Evolutionary conservation across 2,329 filamentous ascomycete genomes (phyloP).

Genomic region (Botrytis medusae): DNA sequence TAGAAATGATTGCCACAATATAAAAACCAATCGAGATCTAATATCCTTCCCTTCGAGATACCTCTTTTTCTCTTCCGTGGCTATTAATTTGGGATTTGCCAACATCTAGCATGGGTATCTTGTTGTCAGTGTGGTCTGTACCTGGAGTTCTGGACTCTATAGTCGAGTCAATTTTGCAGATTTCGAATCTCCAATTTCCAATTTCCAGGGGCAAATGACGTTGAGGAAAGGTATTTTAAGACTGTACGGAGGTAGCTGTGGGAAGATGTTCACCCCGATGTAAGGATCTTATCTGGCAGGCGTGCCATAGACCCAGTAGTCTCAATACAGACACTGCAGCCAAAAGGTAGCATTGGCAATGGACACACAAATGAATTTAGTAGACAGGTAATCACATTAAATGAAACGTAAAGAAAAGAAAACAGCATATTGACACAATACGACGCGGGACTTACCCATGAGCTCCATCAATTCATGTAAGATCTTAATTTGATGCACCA

Average conservation of each 20-base stretch:
- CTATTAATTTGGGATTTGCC: not conserved
- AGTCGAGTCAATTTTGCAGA: not conserved
- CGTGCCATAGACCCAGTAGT: not conserved
- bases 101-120: not conserved
- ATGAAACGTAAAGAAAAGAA: not conserved
- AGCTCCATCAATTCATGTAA: constrained; percentile 10
- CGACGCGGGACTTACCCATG: constrained; percentile 3
- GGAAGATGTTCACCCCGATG: not conserved
- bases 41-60: not conserved
- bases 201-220: not conserved
- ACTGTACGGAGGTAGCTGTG: not conserved
- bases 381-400: not conserved
- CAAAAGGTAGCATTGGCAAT: not conserved
- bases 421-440: constrained; percentile 4
- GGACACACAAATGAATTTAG: not conserved
- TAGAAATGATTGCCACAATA: constrained; percentile 7
- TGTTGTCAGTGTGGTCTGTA: not conserved
- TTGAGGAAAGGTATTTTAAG: not conserved
- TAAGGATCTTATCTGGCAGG: not conserved
- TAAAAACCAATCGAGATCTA: constrained; percentile 3
- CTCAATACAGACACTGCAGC: not conserved
- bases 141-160: not conserved
- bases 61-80: not conserved
- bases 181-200: not conserved
- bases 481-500: constrained; percentile 23